Conservation (phyloP, 78 protist genomes). For the Dictyostelium brefeldianum region DNA sequence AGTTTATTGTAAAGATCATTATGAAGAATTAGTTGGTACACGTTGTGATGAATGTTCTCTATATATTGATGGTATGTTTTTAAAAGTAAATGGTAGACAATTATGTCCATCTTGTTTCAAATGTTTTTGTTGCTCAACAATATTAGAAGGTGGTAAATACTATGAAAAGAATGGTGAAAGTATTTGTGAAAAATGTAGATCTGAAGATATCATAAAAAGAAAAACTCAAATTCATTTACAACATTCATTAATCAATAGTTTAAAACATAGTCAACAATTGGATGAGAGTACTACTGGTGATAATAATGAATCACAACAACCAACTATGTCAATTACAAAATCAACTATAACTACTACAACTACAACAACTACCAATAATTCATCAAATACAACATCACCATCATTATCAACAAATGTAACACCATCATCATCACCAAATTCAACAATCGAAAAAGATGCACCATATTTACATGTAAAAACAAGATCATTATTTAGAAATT, state of each 20-base stretch:
- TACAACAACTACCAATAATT: not conserved
- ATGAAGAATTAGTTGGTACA: constrained; percentile 38
- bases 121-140: constrained; percentile 16
- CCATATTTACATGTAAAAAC: not conserved
- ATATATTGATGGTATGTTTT: constrained; percentile 49
- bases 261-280: not conserved
- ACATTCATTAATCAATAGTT: constrained; percentile 21
- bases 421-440: not conserved
- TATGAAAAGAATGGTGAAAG: constrained; percentile 18
- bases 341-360: not conserved
- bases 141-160: constrained; percentile 54
- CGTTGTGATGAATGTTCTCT: constrained; percentile 27
- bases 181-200: constrained; percentile 58
- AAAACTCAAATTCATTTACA: constrained; percentile 62
- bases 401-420: not conserved
- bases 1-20: constrained; percentile 74
- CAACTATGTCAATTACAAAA: not conserved
- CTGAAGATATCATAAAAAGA: constrained; percentile 50
- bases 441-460: not conserved
- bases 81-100: constrained; percentile 62
- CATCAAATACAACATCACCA: not conserved
- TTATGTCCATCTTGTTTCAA: constrained; percentile 53
- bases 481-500: constrained; percentile 22
- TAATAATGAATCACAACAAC: not conserved
- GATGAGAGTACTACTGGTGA: not conserved